These are phyloP conservation scores for Lotus japonicus DNA, from an alignment of 306 rosid genomes.

Conservation along the genomic window DNA sequence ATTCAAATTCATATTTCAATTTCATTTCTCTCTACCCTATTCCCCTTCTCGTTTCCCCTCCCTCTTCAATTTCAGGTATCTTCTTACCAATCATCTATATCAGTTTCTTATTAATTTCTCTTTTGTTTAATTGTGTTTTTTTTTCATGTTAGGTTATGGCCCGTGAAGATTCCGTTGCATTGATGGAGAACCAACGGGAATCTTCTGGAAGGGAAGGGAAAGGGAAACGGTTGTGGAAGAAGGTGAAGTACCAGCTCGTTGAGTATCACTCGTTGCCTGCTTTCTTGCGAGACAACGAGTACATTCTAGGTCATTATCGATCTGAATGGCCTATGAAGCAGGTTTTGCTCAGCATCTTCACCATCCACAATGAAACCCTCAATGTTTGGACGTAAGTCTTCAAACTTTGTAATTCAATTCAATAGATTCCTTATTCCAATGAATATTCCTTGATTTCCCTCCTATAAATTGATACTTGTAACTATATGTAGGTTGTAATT, in stretches of 20 bases:
- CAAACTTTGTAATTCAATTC: neutral
- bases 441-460: neutral
- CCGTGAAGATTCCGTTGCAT: constrained; percentile 9
- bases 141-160: constrained; percentile 4
- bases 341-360: constrained; percentile 68
- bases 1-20: neutral
- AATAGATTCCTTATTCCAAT: neutral
- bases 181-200: constrained; percentile 25
- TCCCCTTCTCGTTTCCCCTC: too few species aligned
- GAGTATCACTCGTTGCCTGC: constrained; percentile 85
- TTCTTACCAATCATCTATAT: neutral
- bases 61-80: constrained; percentile 1
- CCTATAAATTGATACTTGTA: too few species aligned
- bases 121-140: neutral
- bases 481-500: too few species aligned
- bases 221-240: constrained; percentile 78
- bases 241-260: constrained; percentile 86
- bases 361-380: constrained; percentile 90
- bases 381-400: constrained; percentile 95
- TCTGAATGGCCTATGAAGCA: constrained; percentile 93
- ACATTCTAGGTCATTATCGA: constrained; percentile 73
- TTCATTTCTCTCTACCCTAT: neutral
- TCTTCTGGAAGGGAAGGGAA: constrained; percentile 43
- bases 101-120: neutral
- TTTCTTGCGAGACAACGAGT: constrained; percentile 84